Conservation (phyloP, 1,139 yeast species). For the Suhomyces panamericanus region DNA sequence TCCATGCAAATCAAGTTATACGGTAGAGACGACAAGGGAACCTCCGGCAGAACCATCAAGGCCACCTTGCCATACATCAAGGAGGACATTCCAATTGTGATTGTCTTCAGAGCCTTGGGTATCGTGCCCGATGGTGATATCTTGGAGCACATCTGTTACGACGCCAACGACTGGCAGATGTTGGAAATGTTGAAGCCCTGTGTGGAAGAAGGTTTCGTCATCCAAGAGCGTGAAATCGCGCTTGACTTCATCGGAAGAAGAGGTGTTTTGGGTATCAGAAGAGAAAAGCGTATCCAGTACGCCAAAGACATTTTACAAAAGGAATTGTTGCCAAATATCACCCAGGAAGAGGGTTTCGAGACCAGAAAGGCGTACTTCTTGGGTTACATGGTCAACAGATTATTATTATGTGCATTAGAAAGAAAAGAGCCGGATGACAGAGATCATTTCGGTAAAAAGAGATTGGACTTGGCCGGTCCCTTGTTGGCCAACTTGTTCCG, state of each 20-base stretch:
- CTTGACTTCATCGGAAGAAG: slow-evolving; percentile 97
- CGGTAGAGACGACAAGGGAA: slow-evolving; percentile 78
- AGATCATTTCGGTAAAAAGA: slow-evolving; percentile 98
- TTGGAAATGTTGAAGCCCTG: slow-evolving; percentile 98
- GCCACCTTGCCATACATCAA: slow-evolving; percentile 96
- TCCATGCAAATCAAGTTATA: slow-evolving; percentile 91
- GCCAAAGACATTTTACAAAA: slow-evolving; percentile 95
- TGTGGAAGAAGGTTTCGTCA: slow-evolving; percentile 97
- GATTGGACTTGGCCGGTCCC: slow-evolving; percentile 98
- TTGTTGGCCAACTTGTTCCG: slow-evolving; percentile 92
- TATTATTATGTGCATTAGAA: slow-evolving; percentile 91
- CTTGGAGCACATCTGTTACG: slow-evolving; percentile 95
- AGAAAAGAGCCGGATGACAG: slow-evolving; percentile 98
- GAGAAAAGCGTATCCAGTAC: slow-evolving; percentile 97
- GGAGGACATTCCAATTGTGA: slow-evolving; percentile 94
- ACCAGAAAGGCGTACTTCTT: slow-evolving; percentile 94
- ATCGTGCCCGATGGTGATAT: slow-evolving; percentile 99
- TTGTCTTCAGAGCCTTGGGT: slow-evolving; percentile 96
- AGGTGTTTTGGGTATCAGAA: slow-evolving; percentile 92
- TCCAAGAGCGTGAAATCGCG: slow-evolving; percentile 97
- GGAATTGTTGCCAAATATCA: slow-evolving; percentile 94
- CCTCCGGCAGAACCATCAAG: slow-evolving; percentile 78
- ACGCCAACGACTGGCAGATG: slow-evolving; percentile 99
- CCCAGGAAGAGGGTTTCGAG: slow-evolving; percentile 96
- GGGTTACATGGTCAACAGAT: slow-evolving; percentile 96